Conservation (phyloP, 805 yeast genomes). For the Candida dajiaensis region DNA sequence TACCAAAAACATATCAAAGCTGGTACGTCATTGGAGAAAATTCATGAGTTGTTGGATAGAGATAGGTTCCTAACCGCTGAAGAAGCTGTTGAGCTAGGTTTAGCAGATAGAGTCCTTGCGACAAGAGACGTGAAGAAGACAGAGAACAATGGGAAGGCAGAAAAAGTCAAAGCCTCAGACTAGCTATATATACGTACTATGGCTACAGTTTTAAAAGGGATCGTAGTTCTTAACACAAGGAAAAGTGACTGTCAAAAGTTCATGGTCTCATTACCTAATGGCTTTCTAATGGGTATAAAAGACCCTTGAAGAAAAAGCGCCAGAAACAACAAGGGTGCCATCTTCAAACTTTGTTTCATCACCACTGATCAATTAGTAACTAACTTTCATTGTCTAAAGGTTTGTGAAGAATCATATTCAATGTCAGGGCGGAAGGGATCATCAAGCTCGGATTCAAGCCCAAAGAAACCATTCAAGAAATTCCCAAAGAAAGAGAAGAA, state of each 20-base stretch:
- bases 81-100: conserved; percentile 27
- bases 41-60: conserved; percentile 19
- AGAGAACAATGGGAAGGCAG: background rate
- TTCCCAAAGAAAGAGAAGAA: background rate
- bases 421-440: background rate
- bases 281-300: conserved; percentile 1
- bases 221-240: background rate
- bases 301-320: background rate
- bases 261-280: background rate
- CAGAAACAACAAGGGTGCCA: background rate
- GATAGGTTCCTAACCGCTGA: conserved; percentile 22
- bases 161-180: background rate
- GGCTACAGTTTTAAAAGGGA: background rate
- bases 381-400: background rate
- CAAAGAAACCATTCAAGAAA: background rate
- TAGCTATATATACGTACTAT: background rate
- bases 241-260: background rate
- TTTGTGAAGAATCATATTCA: background rate
- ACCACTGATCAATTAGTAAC: background rate
- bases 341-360: background rate
- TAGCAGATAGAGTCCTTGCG: conserved; percentile 26
- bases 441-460: background rate
- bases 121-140: conserved; percentile 7
- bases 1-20: conserved; percentile 24
- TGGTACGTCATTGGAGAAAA: conserved; percentile 12